Percentiles rank a stretch among this genome's conserved stretches.
These are phyloP conservation scores for Solanum tacnaense DNA, from an alignment of 257 asterid genomes.

Conservation along the genomic window DNA sequence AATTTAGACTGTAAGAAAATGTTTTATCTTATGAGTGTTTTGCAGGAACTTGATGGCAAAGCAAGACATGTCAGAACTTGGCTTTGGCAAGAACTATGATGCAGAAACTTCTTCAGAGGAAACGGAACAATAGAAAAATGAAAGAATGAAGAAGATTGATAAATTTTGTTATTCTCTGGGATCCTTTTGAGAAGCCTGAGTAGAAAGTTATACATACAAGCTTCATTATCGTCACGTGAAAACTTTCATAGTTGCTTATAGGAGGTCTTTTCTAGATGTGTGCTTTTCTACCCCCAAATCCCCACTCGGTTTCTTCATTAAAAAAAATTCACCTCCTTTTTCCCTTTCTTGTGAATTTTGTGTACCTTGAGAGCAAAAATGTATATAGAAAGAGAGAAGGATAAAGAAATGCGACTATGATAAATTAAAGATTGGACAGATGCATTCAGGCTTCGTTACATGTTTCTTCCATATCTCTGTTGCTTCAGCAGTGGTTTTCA, in stretches of 20 bases:
- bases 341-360: not conserved
- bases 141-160: not conserved
- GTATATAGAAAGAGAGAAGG: not conserved
- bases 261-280: not conserved
- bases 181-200: not conserved
- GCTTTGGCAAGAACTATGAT: conserved; percentile 40
- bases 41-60: conserved; percentile 98
- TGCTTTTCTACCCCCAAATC: not conserved
- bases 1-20: not conserved
- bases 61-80: conserved; percentile 90
- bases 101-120: conserved; percentile 23
- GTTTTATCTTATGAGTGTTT: not conserved
- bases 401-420: not conserved
- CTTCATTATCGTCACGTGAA: not conserved
- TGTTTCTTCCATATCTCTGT: not conserved
- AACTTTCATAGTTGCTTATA: not conserved
- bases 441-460: not conserved
- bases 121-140: conserved; percentile 16
- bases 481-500: not conserved
- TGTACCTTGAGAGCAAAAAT: not conserved
- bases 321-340: not conserved
- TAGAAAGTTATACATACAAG: not conserved
- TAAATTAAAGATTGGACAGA: not conserved
- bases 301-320: not conserved
- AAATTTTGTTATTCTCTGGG: not conserved